These are phyloP conservation scores for Diaporthe sp. DNA, from an alignment of 2,329 filamentous ascomycete genomes.

Conservation along the genomic window DNA sequence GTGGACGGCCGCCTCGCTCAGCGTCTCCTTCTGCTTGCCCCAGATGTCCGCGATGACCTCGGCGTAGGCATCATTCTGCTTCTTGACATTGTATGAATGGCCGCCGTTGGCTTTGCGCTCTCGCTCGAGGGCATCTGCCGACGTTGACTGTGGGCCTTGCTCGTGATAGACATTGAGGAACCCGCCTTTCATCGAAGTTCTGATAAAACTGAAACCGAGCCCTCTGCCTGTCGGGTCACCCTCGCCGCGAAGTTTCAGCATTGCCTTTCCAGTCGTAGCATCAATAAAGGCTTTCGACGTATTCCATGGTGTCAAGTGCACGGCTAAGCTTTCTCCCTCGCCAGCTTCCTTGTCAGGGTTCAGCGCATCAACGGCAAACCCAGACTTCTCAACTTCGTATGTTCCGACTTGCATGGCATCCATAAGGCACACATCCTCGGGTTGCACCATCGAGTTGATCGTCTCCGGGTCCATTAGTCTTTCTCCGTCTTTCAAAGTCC, in stretches of 20 bases:
- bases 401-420: conserved; percentile 97
- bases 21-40: conserved; percentile 85
- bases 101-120: conserved; percentile 91
- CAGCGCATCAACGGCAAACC: conserved; percentile 77
- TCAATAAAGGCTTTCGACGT: conserved; percentile 97
- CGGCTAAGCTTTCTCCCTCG: conserved; percentile 80
- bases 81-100: conserved; percentile 97
- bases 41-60: conserved; percentile 93
- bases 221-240: conserved; percentile 95
- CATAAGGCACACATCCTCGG: conserved; percentile 93
- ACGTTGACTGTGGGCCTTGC: conserved; percentile 71
- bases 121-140: conserved; percentile 87
- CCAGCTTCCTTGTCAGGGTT: conserved; percentile 75
- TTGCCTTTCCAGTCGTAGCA: conserved; percentile 93
- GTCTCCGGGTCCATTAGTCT: conserved; percentile 83
- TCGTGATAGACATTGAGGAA: conserved; percentile 83
- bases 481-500: conserved; percentile 82
- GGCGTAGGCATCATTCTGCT: conserved; percentile 92
- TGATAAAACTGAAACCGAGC: conserved; percentile 96
- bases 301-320: conserved; percentile 95
- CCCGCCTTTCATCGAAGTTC: conserved; percentile 98
- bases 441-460: conserved; percentile 90
- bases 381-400: conserved; percentile 91
- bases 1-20: conserved; percentile 80
- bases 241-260: conserved; percentile 94